Percentiles rank a stretch among this genome's conserved stretches.
These are phyloP conservation scores for Lanmaoa pseudosensibilis DNA, from an alignment of 768 basidiomycete genomes.

Conservation along the genomic window DNA sequence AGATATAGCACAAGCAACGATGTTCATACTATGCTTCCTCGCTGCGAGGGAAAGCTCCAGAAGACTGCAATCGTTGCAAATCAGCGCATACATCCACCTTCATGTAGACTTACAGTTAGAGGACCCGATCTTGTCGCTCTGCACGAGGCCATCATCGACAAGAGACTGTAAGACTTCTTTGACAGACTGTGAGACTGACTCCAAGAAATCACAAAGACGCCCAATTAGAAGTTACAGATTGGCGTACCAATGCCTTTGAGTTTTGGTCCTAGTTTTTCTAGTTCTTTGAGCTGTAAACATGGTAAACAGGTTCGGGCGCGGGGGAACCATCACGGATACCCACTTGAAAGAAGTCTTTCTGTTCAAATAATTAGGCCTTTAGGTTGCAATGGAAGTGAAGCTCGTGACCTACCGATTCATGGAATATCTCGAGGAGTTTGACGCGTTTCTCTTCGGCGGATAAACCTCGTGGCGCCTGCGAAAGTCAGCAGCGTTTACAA, in stretches of 20 bases:
- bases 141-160: slow-evolving; percentile 83
- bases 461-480: slow-evolving; percentile 76
- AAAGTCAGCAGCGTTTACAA: background rate
- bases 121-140: slow-evolving; percentile 90
- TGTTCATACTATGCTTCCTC: slow-evolving; percentile 64
- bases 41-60: slow-evolving; percentile 94
- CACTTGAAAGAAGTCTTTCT: slow-evolving; percentile 85
- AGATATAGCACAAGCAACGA: background rate
- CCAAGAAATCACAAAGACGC: background rate
- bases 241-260: slow-evolving; percentile 83
- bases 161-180: slow-evolving; percentile 90
- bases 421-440: slow-evolving; percentile 89
- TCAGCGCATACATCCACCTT: slow-evolving; percentile 24
- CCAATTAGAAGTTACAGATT: background rate
- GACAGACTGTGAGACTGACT: slow-evolving; percentile 80
- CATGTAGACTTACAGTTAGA: slow-evolving; percentile 72
- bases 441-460: slow-evolving; percentile 89
- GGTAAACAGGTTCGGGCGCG: background rate
- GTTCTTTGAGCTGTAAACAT: slow-evolving; percentile 70
- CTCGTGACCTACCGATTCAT: slow-evolving; percentile 64
- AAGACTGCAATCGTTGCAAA: slow-evolving; percentile 56
- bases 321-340: background rate
- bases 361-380: slow-evolving; percentile 4
- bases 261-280: slow-evolving; percentile 87
- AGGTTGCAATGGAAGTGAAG: background rate